Base-by-base conservation (phyloP, 192 early-diverging fungal species). In the Bifiguratus adelaidae region DNA sequence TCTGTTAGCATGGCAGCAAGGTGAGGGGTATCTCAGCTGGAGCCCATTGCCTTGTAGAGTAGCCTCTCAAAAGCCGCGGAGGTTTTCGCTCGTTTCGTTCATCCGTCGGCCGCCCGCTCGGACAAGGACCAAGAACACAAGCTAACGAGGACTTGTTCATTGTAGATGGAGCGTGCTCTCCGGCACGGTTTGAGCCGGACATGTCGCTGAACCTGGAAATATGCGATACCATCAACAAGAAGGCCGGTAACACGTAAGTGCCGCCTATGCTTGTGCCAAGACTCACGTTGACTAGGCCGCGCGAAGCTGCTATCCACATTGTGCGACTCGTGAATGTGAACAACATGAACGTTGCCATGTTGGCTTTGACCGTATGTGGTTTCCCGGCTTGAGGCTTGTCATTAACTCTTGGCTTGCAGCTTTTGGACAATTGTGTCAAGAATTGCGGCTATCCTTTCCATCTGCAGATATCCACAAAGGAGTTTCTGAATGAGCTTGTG, bases 401-500 rank as follows among this genome's bases (percentile, higher is more conserved):
- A 21, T 48, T 3, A 24, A 23, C 23, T 11, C 8, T 16, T 42
- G 22, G 4, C n/a, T 35, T 25, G 9, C 56, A 76, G 82, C 74
- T 99, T 4, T 73, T 99, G 19, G 97, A 99, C 61, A 86, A 91
- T 52, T 89, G 92, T 51, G 89, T 96, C 53, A 99, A 99, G 67
- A 99, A 98, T 62, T 98, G 97, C 59, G 95, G 95, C 0, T 91
- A 95, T 59, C 82, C 97, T 2, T 96, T 99, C 50, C 95, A 99
- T 54, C 67, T 93, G 48, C 91, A 96, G 52, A 81, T 99, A 29
- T 86, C 85, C 30, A 82, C 88, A 27, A 94, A 95, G 53, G 97
- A 99, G 56, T 97, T 99, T 59, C 67, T 99, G 26, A 95, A 95
- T 65, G 89, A 92, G 52, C 76, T 99, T 9, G 92, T 97, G 15